Evolutionary conservation across 305 asterid genomes (phyloP).

Genomic region (Andrographis paniculata): DNA sequence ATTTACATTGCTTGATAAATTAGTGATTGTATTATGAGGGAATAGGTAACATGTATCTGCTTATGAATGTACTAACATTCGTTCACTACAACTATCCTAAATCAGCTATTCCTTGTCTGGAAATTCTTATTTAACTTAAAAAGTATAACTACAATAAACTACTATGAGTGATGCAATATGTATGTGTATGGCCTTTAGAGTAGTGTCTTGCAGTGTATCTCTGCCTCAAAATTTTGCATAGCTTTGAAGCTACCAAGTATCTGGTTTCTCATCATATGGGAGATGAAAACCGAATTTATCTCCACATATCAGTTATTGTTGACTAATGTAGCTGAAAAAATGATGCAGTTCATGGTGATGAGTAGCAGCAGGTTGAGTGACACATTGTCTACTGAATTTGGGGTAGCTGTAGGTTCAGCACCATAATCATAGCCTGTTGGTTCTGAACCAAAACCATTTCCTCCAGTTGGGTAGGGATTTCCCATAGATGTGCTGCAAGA

Average conservation of each 20-base stretch:
- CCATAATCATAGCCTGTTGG: constrained; percentile 65
- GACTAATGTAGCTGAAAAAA: constrained; percentile 25
- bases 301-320: constrained; percentile 35
- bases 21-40: background rate
- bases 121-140: constrained; percentile 35
- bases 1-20: background rate
- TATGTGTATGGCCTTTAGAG: constrained; percentile 38
- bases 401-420: constrained; percentile 60
- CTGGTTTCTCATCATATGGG: constrained; percentile 29
- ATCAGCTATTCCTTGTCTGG: constrained; percentile 28
- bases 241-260: constrained; percentile 27
- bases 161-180: constrained; percentile 19
- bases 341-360: constrained; percentile 27
- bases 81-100: constrained; percentile 27
- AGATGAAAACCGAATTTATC: constrained; percentile 28
- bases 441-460: constrained; percentile 50
- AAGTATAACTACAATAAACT: constrained; percentile 28
- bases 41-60: background rate
- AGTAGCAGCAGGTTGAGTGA: constrained; percentile 33
- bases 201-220: constrained; percentile 18
- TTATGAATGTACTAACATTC: constrained; percentile 15
- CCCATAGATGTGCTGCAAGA: constrained; percentile 47
- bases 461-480: constrained; percentile 55
- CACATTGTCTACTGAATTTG: constrained; percentile 43
- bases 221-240: constrained; percentile 40